Evolutionary conservation across 73 alveolate genomes (phyloP).

Genomic region (Urostyla sp.): DNA sequence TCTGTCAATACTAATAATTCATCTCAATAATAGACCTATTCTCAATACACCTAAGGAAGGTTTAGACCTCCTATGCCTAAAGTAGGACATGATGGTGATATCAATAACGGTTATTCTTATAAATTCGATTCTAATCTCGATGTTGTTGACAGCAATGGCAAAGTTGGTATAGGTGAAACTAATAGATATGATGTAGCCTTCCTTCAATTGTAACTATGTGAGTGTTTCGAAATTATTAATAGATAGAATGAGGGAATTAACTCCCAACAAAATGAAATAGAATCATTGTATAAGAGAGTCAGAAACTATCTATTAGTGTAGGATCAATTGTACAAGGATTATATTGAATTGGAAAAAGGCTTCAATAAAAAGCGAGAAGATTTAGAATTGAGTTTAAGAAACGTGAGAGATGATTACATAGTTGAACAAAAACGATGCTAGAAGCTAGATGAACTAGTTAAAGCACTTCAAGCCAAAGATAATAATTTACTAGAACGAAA

Average conservation of each 20-base stretch:
- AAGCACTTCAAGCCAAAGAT: slow-evolving; percentile 34
- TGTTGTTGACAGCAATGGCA: slow-evolving; percentile 64
- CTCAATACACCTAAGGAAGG: slow-evolving; percentile 11
- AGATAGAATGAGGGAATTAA: slow-evolving; percentile 69
- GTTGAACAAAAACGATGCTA: slow-evolving; percentile 57
- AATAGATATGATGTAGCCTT: slow-evolving; percentile 76
- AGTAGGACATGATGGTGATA: slow-evolving; percentile 65
- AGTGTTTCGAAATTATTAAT: slow-evolving; percentile 67
- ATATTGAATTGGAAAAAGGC: slow-evolving; percentile 62
- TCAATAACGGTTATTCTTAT: slow-evolving; percentile 71
- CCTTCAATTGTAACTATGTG: slow-evolving; percentile 71
- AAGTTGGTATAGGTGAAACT: slow-evolving; percentile 67
- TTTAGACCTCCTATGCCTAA: slow-evolving; percentile 56
- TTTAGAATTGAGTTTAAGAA: slow-evolving; percentile 14
- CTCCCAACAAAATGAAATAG: slow-evolving; percentile 43
- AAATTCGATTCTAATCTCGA: slow-evolving; percentile 73
- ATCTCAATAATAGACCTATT: not conserved
- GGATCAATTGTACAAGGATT: slow-evolving; percentile 79
- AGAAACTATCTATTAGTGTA: slow-evolving; percentile 77
- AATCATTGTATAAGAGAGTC: slow-evolving; percentile 48
- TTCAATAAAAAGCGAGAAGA: slow-evolving; percentile 57
- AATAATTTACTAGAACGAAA: slow-evolving; percentile 6
- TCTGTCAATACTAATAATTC: not conserved
- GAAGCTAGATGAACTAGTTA: slow-evolving; percentile 12
- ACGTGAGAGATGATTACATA: slow-evolving; percentile 30